These are phyloP conservation scores for Scortechinia acanthostroma DNA, from an alignment of 2,329 filamentous ascomycete species.

Conservation along the genomic window DNA sequence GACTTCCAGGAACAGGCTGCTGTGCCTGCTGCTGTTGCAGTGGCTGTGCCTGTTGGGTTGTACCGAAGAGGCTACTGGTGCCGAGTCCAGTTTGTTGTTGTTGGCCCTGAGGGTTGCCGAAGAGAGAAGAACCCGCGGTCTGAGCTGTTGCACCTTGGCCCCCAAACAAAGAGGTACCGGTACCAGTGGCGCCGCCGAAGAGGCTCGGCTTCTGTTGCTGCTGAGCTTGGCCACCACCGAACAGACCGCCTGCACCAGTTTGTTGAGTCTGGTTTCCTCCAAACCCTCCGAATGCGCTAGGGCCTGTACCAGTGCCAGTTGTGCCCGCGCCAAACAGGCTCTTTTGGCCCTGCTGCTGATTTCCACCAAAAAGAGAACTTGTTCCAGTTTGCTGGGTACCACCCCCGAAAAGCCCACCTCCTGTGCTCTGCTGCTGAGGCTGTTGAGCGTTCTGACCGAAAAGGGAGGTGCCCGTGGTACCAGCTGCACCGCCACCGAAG, in stretches of 20 bases:
- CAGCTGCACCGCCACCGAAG: not conserved
- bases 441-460: constrained; percentile 22
- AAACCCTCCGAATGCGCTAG: constrained; percentile 5
- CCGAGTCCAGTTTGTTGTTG: not conserved
- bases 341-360: not conserved
- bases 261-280: constrained; percentile 10
- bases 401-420: constrained; percentile 29
- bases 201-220: constrained; percentile 1
- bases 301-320: not conserved
- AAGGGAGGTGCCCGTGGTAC: constrained; percentile 12
- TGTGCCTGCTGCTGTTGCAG: constrained; percentile 27
- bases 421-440: constrained; percentile 13
- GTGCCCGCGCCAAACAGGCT: not conserved
- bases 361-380: not conserved
- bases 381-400: constrained; percentile 18
- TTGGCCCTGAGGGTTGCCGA: not conserved
- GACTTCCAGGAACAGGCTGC: constrained; percentile 37
- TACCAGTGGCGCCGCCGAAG: constrained; percentile 14
- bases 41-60: not conserved
- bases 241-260: constrained; percentile 24
- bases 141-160: not conserved
- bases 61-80: not conserved
- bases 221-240: constrained; percentile 15
- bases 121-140: not conserved
- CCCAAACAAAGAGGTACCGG: constrained; percentile 7